A percentile compares a stretch with the other conserved stretches of the same genome.
These are phyloP conservation scores for Botrytis aclada DNA, from an alignment of 2,329 filamentous ascomycete genomes.

Conservation along the genomic window DNA sequence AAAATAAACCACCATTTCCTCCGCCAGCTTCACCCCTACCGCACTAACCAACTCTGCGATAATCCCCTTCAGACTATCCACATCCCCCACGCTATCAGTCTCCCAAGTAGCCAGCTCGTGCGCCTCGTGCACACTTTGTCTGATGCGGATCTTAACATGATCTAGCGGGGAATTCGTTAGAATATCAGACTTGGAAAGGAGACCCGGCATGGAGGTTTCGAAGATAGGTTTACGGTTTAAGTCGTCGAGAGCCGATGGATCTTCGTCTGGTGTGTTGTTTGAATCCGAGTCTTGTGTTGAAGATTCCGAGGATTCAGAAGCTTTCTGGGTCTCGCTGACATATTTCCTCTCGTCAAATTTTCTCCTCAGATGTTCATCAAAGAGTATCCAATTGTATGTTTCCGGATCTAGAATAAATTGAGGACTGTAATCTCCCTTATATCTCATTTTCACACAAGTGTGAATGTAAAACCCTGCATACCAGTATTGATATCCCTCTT, in stretches of 20 bases:
- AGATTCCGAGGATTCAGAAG: background rate
- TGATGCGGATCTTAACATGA: constrained; percentile 52
- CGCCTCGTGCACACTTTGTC: constrained; percentile 30
- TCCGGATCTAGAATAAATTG: constrained; percentile 72
- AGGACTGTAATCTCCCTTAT: constrained; percentile 76
- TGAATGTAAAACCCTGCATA: constrained; percentile 84
- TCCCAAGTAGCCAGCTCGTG: constrained; percentile 54
- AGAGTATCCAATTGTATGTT: constrained; percentile 57
- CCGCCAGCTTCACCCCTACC: constrained; percentile 58
- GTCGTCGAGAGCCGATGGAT: constrained; percentile 24
- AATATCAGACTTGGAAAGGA: constrained; percentile 55
- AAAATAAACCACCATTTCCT: constrained; percentile 2
- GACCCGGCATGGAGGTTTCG: constrained; percentile 60
- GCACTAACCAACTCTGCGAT: constrained; percentile 67
- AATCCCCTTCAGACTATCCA: constrained; percentile 54
- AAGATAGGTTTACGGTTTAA: constrained; percentile 49
- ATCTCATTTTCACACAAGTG: constrained; percentile 76
- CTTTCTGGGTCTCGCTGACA: constrained; percentile 23
- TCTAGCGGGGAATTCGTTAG: constrained; percentile 53
- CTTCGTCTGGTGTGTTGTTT: background rate
- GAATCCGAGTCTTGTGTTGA: constrained; percentile 1
- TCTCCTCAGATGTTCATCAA: constrained; percentile 54
- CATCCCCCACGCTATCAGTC: constrained; percentile 47
- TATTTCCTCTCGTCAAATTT: constrained; percentile 38
- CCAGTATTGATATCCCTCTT: constrained; percentile 73